These are phyloP conservation scores for Lagenidium sp. DNA, from an alignment of 352 stramenopile genomes.

Conservation along the genomic window DNA sequence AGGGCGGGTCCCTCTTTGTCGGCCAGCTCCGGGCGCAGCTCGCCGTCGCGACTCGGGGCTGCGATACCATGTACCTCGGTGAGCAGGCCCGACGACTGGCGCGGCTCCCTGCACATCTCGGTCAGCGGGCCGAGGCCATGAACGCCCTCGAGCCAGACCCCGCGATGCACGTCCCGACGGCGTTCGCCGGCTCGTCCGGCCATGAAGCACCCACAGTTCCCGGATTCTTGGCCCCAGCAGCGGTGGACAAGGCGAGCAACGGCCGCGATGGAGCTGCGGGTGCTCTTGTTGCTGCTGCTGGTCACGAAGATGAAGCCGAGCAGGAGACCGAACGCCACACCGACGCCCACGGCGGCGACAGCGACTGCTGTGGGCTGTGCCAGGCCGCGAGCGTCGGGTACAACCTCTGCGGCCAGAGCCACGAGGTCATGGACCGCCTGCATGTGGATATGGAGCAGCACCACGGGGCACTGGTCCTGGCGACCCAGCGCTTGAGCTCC, in stretches of 20 bases:
- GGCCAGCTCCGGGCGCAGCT: slow-evolving; percentile 42
- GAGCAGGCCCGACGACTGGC: slow-evolving; percentile 30
- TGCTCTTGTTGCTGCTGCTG: background rate
- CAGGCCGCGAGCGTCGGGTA: slow-evolving; percentile 49
- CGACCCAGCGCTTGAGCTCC: too few relatives aligned
- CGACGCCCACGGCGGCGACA: background rate
- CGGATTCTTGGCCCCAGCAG: too few relatives aligned
- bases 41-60: slow-evolving; percentile 29
- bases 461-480: slow-evolving; percentile 1
- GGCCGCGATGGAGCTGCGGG: background rate
- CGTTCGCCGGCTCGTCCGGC: background rate
- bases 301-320: background rate
- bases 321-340: slow-evolving; percentile 1
- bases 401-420: slow-evolving; percentile 56
- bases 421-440: slow-evolving; percentile 33
- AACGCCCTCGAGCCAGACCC: slow-evolving; percentile 9
- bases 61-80: slow-evolving; percentile 28
- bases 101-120: slow-evolving; percentile 31
- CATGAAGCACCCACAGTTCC: too few relatives aligned
- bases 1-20: slow-evolving; percentile 41
- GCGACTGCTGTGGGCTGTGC: slow-evolving; percentile 28
- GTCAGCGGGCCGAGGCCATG: slow-evolving; percentile 30
- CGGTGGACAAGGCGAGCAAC: too few relatives aligned
- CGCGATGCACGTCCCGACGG: background rate
- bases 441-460: slow-evolving; percentile 23